Base-by-base conservation (phyloP, 139 green algal species). In the Gonium pectorale region DNA sequence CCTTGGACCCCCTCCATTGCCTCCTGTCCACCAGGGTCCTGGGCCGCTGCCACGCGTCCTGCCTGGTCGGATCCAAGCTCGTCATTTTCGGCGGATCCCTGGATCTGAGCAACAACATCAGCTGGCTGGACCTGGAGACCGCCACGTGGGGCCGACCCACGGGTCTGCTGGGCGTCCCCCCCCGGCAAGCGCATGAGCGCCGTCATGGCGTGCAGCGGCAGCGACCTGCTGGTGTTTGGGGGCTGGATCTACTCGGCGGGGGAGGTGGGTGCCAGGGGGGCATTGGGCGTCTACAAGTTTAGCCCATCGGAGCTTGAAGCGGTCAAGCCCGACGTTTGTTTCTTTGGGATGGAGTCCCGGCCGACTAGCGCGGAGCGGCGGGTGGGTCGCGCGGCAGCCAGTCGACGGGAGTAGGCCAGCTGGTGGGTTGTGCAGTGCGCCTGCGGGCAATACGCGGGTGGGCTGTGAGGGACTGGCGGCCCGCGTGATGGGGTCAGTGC, bases 191-290 rank as follows among this genome's bases (percentile, higher is more conserved):
- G 85, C 77, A 89, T 89, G 85, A 86, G 77, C 49, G 85, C 85
- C 1, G 85, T 89, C 26, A 64, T 86, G 67, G 85, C 46, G 21
- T 69, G 62, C 43, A 49, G 35, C 29, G 31, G 85, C 35, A 33
- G 29, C 26, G 66, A 86, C 49, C 35, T 89, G n/a, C 54, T 86
- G 33, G 35, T 82, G 11, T 86, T 66, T 56, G 85, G 85, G 8
- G 85, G 85, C 67, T 89, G 85, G 85, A 88, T 88, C 74, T 88
- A 88, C 54, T 67, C 74, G 2, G 8, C 21, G 5, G 74, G 84
- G 26, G 84, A 85, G 75, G 84, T 85, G 54, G 33, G 70, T 27
- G 40, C 7, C 3, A 33, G 38, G 67, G 9, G 41, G 7, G 26
- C n/a, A n/a, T n/a, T n/a, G n/a, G n/a, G n/a, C n/a, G n/a, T n/a